Evolutionary conservation across 805 yeast genomes (phyloP).

Genomic region (Sungouiozyma intestinalis): DNA sequence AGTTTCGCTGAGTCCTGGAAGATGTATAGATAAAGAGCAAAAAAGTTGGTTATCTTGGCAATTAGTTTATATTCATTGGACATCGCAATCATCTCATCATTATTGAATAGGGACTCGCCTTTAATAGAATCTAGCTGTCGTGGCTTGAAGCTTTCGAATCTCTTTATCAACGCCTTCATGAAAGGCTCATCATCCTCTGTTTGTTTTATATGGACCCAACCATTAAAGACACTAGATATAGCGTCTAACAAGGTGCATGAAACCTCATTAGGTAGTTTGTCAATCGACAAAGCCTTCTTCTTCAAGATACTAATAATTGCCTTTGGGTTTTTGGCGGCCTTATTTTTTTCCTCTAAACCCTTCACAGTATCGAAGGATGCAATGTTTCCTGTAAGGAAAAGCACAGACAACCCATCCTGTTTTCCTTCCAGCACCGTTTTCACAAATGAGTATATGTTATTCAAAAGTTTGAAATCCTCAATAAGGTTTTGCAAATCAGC

Average conservation of each 20-base stretch:
- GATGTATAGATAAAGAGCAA: conserved; percentile 61
- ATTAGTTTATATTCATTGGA: conserved; percentile 49
- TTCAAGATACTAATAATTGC: conserved; percentile 51
- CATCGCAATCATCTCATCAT: conserved; percentile 24
- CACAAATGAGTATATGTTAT: conserved; percentile 51
- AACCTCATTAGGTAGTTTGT: conserved; percentile 49
- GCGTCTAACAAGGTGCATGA: conserved; percentile 62
- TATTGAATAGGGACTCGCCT: neutral
- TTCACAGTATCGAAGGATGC: conserved; percentile 25
- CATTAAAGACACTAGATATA: conserved; percentile 60
- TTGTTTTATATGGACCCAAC: conserved; percentile 61
- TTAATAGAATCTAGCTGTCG: conserved; percentile 4
- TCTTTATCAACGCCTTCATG: conserved; percentile 28
- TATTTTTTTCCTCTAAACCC: neutral
- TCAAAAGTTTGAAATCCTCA: conserved; percentile 42
- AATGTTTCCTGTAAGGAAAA: conserved; percentile 46
- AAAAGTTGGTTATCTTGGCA: conserved; percentile 62
- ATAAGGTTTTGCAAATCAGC: conserved; percentile 49
- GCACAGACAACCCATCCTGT: conserved; percentile 68
- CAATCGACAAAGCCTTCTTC: conserved; percentile 40
- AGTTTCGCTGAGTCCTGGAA: conserved; percentile 34
- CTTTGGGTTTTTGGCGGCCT: conserved; percentile 5
- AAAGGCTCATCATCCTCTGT: conserved; percentile 37
- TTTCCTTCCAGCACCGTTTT: conserved; percentile 58
- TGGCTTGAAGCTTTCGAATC: conserved; percentile 27